Base-by-base conservation (phyloP, 768 basidiomycete genomes). In the Amanita pallidorosea region DNA sequence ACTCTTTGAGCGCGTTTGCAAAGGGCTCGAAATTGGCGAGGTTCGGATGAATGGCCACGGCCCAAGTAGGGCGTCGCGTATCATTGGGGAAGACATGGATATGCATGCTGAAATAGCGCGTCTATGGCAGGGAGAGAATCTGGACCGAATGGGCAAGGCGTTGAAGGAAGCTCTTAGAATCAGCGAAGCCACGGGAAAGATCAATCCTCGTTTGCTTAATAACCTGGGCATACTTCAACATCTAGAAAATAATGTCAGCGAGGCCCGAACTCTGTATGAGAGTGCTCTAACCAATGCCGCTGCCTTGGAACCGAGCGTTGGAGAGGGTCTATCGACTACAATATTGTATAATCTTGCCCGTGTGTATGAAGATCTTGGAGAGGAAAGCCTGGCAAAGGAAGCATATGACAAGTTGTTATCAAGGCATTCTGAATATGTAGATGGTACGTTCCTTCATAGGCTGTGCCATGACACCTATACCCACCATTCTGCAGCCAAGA, bases 351-450 rank as follows among this genome's bases (percentile, higher is more conserved):
- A 99, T 61, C 79, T 97, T 20, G 96, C 88, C 0, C 73, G 93
- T 52, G 84, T 87, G 13, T 94, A 92, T 58, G 96, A 99, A 64
- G 90, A 92, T 43, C 72, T 78, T 48, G 85, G 85, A 1, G 83
- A 89, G 33, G 73, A 75, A 4, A 72, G 66, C 1, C 73, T 83
- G 54, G 94, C 95, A 2, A 83, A 75, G 55, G 88, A 86, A 56
- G 91, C 89, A 1, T 98, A 94, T 58, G 80, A 84, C 44, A 91
- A 92, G 65, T 72, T 98, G 7, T 66, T 97, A 33, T 70, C 79
- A n/a, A 75, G 86, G 48, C 95, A 98, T 71, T 91, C 94, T 1
- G 96, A 98, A 67, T 97, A 95, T 62, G 79, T 93, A 20, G 95
- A 97, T 62, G 95, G 94, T 95, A 57, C 43, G 85, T 70, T 31